Percentiles rank a stretch among this genome's conserved stretches.
phyloP scores from a whole-genome alignment of 495 filamentous ascomycete genomes.

The Penicillium steckii region DNA sequence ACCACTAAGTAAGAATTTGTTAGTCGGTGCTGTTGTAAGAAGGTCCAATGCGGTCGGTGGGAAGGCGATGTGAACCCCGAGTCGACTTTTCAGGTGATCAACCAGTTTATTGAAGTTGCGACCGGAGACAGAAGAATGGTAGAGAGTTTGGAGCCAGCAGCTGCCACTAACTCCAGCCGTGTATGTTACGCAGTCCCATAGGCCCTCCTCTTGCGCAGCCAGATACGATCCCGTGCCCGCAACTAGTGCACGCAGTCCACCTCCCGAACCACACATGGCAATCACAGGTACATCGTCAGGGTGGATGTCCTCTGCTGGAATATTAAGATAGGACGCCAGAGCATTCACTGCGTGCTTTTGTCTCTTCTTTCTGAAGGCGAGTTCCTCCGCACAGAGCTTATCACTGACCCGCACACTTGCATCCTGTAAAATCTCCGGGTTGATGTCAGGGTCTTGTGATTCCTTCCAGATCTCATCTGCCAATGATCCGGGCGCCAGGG shows the following conservation, averaged over 20 bases:
- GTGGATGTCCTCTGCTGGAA: conserved; percentile 78
- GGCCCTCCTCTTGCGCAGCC: conserved; percentile 74
- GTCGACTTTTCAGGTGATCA: conserved; percentile 78
- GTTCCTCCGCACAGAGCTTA: conserved; percentile 83
- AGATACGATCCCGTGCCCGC: conserved; percentile 84
- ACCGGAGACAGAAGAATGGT: conserved; percentile 76
- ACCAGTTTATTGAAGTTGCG: conserved; percentile 65
- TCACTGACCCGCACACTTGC: conserved; percentile 78
- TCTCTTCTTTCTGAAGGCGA: conserved; percentile 63
- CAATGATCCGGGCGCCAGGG: conserved; percentile 79
- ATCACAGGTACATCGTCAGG: conserved; percentile 90
- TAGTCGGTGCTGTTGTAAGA: conserved; percentile 79
- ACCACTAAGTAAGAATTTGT: conserved; percentile 86
- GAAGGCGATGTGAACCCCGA: conserved; percentile 87
- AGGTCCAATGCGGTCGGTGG: conserved; percentile 78
- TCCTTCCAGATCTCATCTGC: conserved; percentile 93
- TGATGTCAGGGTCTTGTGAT: conserved; percentile 73
- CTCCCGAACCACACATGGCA: conserved; percentile 90
- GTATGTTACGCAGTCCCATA: conserved; percentile 93
- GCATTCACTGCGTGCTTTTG: conserved; percentile 64
- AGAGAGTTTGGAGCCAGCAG: conserved; percentile 92
- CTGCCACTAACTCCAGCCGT: conserved; percentile 92
- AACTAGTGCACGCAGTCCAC: conserved; percentile 84
- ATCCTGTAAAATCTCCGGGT: conserved; percentile 81
- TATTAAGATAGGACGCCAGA: conserved; percentile 74